Base-by-base conservation (phyloP, 2,329 filamentous ascomycete genomes). In the Colletotrichum trifolii region DNA sequence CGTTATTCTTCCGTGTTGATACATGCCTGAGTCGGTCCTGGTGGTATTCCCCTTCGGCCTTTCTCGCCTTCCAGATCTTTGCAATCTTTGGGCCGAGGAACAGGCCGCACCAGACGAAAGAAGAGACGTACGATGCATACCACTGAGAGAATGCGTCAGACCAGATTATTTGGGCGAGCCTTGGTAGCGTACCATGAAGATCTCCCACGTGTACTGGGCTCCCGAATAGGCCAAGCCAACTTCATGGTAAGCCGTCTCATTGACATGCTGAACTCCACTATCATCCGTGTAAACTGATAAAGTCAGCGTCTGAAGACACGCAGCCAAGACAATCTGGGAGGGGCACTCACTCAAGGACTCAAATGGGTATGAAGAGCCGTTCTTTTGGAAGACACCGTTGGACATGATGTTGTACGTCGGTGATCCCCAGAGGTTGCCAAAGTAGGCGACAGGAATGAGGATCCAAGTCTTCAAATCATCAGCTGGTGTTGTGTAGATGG, bases 111-210 rank as follows among this genome's bases (percentile, higher is more conserved):
- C 87, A 89, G 6, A 83, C 82, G 52, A 88, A 78, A 0, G 85
- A 85, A 1, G 86, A 87, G 1, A 84, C 80, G 61, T 87, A 84
- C 8, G 85, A 83, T 6, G 87, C 85, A 60, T 88, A 89, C 71
- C 56, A 64, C 61, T 64, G 4, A 0, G 9, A 5, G 10, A 0
- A 7, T 4, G 42, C 87, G 88, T 75, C 73, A 45, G 17, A 34
- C 6, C 2, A 8, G 5, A 8, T 11, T 1, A 3, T 6, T 47
- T 6, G 1, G 25, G 6, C 45, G 8, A 9, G 2, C 35, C 9
- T 1, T 45, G 1, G 8, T 6, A 7, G 10, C 45, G 2, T 40
- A 59, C 60, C 54, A 59, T 55, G 34, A 64, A 64, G 9, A 54
- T 60, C 9, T 71, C 69, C 86, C 86, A 89, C 3, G 87, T 78